Evolutionary conservation across 2,329 filamentous ascomycete species (phyloP), one percentile per base, ranked within the genome.

Genomic region (Phialocephala subalpina): DNA sequence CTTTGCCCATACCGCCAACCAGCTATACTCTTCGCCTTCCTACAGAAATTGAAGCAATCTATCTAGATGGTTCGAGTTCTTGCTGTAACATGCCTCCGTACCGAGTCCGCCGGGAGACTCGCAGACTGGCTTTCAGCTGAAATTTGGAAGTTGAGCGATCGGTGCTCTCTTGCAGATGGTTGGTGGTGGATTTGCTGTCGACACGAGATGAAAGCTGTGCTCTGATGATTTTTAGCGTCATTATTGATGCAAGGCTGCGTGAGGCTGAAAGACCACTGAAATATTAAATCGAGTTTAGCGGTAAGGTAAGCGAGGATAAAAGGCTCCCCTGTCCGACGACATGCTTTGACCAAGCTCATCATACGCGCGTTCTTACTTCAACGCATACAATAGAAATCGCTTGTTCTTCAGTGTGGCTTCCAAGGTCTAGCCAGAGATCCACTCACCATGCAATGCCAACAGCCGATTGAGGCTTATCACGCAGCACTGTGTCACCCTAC

Each of bases 221-320:
- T 49, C n/a, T n/a, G 11, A 2, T 49, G n/a, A 49, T 49, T 49
- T 42, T 49, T 49, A 49, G 45, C 45, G n/a, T n/a, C 11, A n/a
- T 22, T 49, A 11, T 22, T 49, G 11, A 49, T 49, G 45, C 45
- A 49, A 49, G 45, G 45, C 45, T 49, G 20, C n/a, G 45, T n/a
- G 20, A 49, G 45, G 45, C 45, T 49, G 38, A 42, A 42, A 42
- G 18, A 14, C 14, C 35, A 14, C 14, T 38, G 35, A n/a, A n/a
- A 9, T 33, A 9, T 9, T 9, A 33, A 33, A 33, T 33, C 4
- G 29, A 33, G 29, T 4, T 33, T 33, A 33, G 29, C 29, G 29
- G 29, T 33, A 33, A 9, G 4, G 29, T 33, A 33, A 33, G 29
- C 29, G 29, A 33, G 29, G 29, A 5, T 4, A 9, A 4, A 33